These are phyloP conservation scores for Sicyos edulis DNA, from an alignment of 306 rosid genomes.

Conservation along the genomic window DNA sequence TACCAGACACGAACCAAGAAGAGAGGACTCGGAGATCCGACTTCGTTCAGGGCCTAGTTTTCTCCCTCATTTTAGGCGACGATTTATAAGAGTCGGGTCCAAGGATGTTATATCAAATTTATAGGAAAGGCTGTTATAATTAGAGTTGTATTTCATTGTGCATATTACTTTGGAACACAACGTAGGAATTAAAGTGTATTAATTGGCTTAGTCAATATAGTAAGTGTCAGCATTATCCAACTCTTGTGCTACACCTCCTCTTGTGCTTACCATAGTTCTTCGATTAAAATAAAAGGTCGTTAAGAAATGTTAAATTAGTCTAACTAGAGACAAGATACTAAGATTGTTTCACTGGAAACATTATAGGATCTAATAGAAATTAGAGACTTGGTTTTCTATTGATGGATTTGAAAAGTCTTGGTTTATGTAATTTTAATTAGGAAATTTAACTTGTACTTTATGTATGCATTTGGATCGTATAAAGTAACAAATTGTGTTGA, in stretches of 20 bases:
- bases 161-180: neutral
- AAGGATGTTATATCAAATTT: neutral
- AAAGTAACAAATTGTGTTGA: neutral
- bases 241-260: constrained; percentile 20
- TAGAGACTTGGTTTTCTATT: neutral
- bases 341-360: neutral
- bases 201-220: constrained; percentile 7
- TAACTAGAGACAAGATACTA: neutral
- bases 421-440: too few species aligned
- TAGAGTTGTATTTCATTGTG: neutral
- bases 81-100: constrained; percentile 30
- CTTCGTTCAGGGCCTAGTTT: constrained; percentile 49
- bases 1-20: constrained; percentile 45
- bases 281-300: neutral
- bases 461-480: neutral
- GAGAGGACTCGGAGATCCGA: constrained; percentile 49
- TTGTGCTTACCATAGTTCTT: neutral
- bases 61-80: constrained; percentile 47
- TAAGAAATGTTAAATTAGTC: neutral
- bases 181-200: neutral
- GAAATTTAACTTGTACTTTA: neutral
- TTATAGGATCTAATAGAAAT: neutral
- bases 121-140: constrained; percentile 5
- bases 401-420: neutral
- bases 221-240: constrained; percentile 10